Percentiles rank a stretch among this genome's conserved stretches.
These are phyloP conservation scores for Penicillium odoratum DNA, from an alignment of 495 filamentous ascomycete genomes.

Conservation along the genomic window DNA sequence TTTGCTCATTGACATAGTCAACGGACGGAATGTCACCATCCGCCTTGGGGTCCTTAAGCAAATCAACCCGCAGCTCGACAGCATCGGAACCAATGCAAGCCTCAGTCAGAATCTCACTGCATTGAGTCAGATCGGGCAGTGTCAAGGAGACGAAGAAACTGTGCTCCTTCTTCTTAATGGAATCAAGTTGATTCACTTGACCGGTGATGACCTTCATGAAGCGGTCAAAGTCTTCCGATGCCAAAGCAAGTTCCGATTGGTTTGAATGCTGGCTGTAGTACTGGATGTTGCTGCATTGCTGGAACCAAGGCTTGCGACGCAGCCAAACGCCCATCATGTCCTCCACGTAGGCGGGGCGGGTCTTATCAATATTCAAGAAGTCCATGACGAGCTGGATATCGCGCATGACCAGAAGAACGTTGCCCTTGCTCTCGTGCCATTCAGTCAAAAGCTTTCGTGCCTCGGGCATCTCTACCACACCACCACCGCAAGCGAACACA, in stretches of 20 bases:
- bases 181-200: conserved; percentile 60
- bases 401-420: conserved; percentile 83
- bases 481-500: conserved; percentile 92
- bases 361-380: conserved; percentile 86
- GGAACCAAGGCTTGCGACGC: conserved; percentile 87
- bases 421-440: conserved; percentile 79
- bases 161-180: conserved; percentile 67
- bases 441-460: conserved; percentile 73
- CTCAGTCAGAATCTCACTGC: conserved; percentile 63
- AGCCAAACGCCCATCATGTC: conserved; percentile 92
- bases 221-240: conserved; percentile 74
- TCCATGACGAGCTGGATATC: conserved; percentile 87
- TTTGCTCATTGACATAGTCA: conserved; percentile 78
- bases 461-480: conserved; percentile 84
- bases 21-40: conserved; percentile 57
- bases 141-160: conserved; percentile 95
- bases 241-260: conserved; percentile 50
- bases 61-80: conserved; percentile 89
- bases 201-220: conserved; percentile 78
- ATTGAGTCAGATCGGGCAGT: conserved; percentile 66
- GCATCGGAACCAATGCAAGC: conserved; percentile 87
- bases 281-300: conserved; percentile 92
- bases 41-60: conserved; percentile 72
- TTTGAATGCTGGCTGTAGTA: conserved; percentile 77
- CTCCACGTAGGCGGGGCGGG: conserved; percentile 88